A percentile compares a stretch with the other conserved stretches of the same genome.
Conservation (phyloP, 306 rosid species). For the Quercus gilva region DNA sequence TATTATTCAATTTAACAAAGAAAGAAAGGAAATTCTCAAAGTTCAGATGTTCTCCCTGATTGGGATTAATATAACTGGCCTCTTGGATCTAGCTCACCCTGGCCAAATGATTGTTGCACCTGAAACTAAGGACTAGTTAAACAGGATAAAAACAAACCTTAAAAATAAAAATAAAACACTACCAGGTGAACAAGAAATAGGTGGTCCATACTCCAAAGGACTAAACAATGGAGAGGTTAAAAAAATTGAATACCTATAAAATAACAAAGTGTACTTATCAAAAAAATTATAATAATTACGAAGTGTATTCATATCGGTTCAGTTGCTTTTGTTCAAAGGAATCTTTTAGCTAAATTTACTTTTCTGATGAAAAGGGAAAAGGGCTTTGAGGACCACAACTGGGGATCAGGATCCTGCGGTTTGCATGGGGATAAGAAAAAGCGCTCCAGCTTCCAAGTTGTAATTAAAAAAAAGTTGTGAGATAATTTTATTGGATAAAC, state of each 20-base stretch:
- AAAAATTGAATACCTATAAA: neutral
- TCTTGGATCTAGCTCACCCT: neutral
- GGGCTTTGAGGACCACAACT: neutral
- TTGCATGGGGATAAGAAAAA: neutral
- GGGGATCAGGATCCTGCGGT: neutral
- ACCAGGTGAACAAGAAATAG: neutral
- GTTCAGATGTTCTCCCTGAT: neutral
- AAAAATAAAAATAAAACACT: neutral
- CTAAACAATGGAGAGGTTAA: neutral
- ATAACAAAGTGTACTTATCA: neutral
- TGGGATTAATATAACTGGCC: neutral
- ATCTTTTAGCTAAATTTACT: neutral
- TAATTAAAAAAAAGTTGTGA: neutral
- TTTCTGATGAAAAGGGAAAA: neutral
- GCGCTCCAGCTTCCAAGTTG: neutral
- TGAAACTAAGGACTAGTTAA: neutral
- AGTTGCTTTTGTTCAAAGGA: neutral
- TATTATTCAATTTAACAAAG: too few relatives aligned
- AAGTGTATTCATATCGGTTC: neutral
- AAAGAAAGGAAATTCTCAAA: neutral
- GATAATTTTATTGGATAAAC: rapidly evolving
- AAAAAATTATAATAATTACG: neutral
- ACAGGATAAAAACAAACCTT: neutral
- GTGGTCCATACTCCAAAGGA: neutral
- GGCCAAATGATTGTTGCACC: neutral